phyloP scores from a whole-genome alignment of 1,139 yeast species.

The Pichia sp. region DNA sequence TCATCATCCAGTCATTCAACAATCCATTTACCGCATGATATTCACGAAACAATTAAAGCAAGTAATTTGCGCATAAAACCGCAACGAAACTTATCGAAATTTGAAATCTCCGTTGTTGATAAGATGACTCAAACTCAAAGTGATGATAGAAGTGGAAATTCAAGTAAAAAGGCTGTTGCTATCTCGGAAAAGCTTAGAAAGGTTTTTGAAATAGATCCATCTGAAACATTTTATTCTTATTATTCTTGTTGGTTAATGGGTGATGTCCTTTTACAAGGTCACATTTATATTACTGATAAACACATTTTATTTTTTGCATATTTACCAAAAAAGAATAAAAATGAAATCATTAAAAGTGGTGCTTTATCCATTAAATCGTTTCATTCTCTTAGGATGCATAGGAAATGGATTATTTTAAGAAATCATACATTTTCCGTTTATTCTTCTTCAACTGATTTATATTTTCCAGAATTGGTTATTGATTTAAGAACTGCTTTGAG shows the following conservation, averaged over 20 bases:
- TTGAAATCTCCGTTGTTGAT: conserved; percentile 33
- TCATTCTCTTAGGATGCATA: conserved; percentile 29
- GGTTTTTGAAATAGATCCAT: conserved; percentile 37
- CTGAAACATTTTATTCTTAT: conserved; percentile 49
- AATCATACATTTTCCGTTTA: conserved; percentile 66
- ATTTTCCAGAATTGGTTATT: conserved; percentile 73
- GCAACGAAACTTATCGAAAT: conserved; percentile 14
- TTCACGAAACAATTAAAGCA: not conserved
- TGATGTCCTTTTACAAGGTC: conserved; percentile 83
- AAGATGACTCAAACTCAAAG: not conserved
- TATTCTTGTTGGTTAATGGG: conserved; percentile 74
- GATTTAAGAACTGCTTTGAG: conserved; percentile 60
- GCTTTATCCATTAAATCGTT: conserved; percentile 31
- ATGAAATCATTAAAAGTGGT: conserved; percentile 47
- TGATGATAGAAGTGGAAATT: conserved; percentile 8
- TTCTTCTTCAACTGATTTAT: conserved; percentile 65
- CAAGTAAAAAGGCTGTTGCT: conserved; percentile 29
- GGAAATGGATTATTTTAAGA: conserved; percentile 76
- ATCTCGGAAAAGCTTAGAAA: conserved; percentile 31
- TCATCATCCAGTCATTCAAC: not conserved
- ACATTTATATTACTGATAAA: conserved; percentile 60
- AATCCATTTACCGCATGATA: not conserved
- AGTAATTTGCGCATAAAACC: not conserved
- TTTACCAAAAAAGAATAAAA: conserved; percentile 57
- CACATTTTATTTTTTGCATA: conserved; percentile 73